Base-by-base conservation (phyloP, 176 grass and related monocot genomes). In the Ananas comosus region DNA sequence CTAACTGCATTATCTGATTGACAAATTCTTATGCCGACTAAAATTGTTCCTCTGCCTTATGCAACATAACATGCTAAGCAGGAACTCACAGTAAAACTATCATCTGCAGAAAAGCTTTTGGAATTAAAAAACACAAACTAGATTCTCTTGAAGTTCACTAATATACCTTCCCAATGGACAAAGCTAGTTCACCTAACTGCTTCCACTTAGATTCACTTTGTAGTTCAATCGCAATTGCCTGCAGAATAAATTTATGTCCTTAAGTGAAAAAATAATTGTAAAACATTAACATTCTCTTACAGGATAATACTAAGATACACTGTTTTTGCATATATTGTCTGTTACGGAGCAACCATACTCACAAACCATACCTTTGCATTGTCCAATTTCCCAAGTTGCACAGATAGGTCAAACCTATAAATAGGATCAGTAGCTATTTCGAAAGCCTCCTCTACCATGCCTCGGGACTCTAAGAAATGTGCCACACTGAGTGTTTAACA, bases 191-290 rank as follows among this genome's bases (percentile, higher is more conserved):
- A 18, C 94, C 94, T 64, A 97, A 68, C 77, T 93, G 89, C 74
- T 97, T 97, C 94, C 89, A 97, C 80, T 97, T 97, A 28, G 94
- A 97, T 77, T 97, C 89, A 74, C 89, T 97, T 81, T 93, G 94
- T 21, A 86, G 77, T 83, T 93, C 89, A 77, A 74, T 75, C 1
- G 89, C 89, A 23, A 97, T 93, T 78, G 84, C 82, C 94, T 97
- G 74, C 73, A 82, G 4, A 49, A 27, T 53, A 83, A 74, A 80
- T 64, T 16, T 80, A 67, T 18, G 48, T 1, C 12, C 50, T 64
- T 72, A 67, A 72, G 67, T 10, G 16, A 13, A 64, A 61, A 22
- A 69, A 56, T 48, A 69, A 12, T 52, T 73, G 29, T 18, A 49
- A 27, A n/a, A 86, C 69, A 74, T 71, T 53, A 69, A 48, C 16